Conservation (phyloP, 169 alveolate genomes). For the Neospora caninum region DNA sequence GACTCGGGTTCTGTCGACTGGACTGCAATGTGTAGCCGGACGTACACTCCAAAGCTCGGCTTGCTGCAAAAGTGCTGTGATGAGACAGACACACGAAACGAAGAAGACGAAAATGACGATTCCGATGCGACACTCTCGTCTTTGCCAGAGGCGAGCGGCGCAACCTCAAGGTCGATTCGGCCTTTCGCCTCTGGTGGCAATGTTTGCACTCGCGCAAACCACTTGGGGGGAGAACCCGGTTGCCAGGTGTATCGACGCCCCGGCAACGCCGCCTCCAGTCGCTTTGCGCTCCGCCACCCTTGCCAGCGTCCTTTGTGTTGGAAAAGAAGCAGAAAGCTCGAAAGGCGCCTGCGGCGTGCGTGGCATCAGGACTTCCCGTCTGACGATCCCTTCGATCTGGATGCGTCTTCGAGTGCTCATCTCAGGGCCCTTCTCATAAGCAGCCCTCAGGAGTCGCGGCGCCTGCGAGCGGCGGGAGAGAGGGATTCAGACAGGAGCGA, state of each 20-base stretch:
- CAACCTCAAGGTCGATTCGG: neutral
- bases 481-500: neutral
- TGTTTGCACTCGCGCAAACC: neutral
- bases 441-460: neutral
- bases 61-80: conserved; percentile 1
- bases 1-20: conserved; percentile 15
- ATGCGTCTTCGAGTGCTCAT: too few relatives aligned
- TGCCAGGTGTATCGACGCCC: neutral
- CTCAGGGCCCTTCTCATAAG: too few relatives aligned
- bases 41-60: conserved; percentile 19
- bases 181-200: neutral
- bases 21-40: conserved; percentile 13
- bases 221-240: neutral
- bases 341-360: neutral
- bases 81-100: neutral
- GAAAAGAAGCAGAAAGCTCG: neutral
- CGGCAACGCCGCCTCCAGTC: neutral
- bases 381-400: neutral
- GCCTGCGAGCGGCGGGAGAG: neutral
- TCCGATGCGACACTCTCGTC: neutral
- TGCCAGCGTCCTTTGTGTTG: neutral
- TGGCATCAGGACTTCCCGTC: neutral
- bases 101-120: neutral
- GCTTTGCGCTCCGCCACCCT: neutral
- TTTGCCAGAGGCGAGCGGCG: neutral